Base-by-base conservation (phyloP, 768 basidiomycete species). In the Galerina marginata region DNA sequence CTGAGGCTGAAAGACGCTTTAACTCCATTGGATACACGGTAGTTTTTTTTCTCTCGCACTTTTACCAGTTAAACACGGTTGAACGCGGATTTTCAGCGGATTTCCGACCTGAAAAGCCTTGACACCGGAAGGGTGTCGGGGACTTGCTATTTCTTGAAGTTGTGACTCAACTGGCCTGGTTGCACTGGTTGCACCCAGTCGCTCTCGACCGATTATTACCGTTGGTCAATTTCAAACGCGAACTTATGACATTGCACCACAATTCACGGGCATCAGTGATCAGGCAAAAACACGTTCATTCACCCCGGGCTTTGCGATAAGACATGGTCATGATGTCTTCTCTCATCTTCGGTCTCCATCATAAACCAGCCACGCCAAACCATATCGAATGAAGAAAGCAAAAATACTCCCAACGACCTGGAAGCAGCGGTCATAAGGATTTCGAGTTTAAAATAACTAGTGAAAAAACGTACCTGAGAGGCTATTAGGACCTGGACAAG, bases 351-450 rank as follows among this genome's bases (percentile, higher is more conserved):
- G 82, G 77, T 95, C 93, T 9, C 93, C 95, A 69, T 96, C 96
- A 71, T 97, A 99, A 45, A 97, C 83, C 56, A 96, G 80, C 48
- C 90, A 85, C 3, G 94, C 95, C 11, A 96, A 81, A 9, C 95
- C 96, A 67, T 99, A 98, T 66, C 96, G 82, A 36, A 99, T 84
- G 20, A 83, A 78, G 72, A 99, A 99, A 7, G 93, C 97, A 9
- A 92, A 55, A 4, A 85, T 67, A 73, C 94, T 97, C 46, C 96
- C 92, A 9, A 80, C 76, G 60, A 89, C 73, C 90, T 95, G 58
- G 25, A 43, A 57, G 45, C 14, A 50, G 36, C 47, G 57, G 36
- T 25, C 40, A 37, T 58, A 40, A 61, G 46, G 14, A 37, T 54
- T 37, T 54, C 36, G 46, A 50, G 48, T 58, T 65, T 56, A 64